Evolutionary conservation across 345 rosid species (phyloP).

Genomic region (Microcos paniculata): DNA sequence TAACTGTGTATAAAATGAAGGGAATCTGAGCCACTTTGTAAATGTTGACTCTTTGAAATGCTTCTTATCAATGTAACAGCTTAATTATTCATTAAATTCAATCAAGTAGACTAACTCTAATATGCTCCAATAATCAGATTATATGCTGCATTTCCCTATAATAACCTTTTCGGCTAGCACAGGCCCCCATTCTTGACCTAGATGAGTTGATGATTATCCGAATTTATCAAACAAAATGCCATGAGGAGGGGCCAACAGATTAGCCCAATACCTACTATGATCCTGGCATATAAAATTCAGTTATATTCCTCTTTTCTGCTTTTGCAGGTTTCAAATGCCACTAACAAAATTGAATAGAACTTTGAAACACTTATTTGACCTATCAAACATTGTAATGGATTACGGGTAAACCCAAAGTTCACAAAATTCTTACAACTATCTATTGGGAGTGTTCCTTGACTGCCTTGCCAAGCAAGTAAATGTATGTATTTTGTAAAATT

Average conservation of each 20-base stretch:
- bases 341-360: constrained; percentile 19
- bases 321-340: constrained; percentile 10
- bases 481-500: neutral
- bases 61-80: neutral
- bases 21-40: neutral
- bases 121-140: neutral
- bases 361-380: constrained; percentile 16
- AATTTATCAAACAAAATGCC: neutral
- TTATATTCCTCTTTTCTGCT: constrained; percentile 9
- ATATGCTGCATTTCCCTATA: neutral
- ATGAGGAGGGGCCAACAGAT: neutral
- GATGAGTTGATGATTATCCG: neutral
- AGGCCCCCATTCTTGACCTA: constrained; percentile 10
- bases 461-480: constrained; percentile 6
- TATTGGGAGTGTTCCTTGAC: neutral
- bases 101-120: neutral
- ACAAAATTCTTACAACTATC: neutral
- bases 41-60: neutral
- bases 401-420: constrained; percentile 2
- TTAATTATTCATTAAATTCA: neutral
- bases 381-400: constrained; percentile 11
- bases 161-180: neutral
- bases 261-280: neutral
- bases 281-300: neutral
- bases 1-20: neutral